phyloP scores from a whole-genome alignment of 1,284 basidiomycete genomes.

The Ustilago trichophora region DNA sequence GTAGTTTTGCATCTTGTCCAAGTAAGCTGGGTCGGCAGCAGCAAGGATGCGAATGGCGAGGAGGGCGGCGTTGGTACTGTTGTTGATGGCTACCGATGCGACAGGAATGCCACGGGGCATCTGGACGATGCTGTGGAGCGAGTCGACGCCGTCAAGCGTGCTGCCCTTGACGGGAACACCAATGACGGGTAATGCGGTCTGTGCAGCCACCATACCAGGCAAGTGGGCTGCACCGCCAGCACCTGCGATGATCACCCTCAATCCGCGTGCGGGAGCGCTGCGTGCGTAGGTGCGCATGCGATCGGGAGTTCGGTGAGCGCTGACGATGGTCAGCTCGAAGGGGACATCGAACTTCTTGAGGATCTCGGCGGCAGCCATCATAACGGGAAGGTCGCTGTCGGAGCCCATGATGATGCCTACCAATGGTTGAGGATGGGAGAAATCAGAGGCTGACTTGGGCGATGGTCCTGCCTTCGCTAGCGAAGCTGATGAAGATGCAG shows the following conservation, averaged over 20 bases:
- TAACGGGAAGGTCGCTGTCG: constrained; percentile 93
- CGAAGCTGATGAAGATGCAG: constrained; percentile 5
- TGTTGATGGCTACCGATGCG: constrained; percentile 96
- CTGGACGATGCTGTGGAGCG: constrained; percentile 95
- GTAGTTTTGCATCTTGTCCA: constrained; percentile 79
- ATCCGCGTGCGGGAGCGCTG: constrained; percentile 78
- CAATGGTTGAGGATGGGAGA: constrained; percentile 75
- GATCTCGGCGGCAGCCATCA: constrained; percentile 87
- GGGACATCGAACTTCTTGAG: constrained; percentile 84
- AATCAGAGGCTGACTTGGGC: constrained; percentile 66
- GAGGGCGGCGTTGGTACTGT: constrained; percentile 90
- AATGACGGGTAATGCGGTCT: constrained; percentile 91
- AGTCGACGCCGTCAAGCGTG: constrained; percentile 92
- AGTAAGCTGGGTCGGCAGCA: constrained; percentile 75
- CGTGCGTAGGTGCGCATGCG: constrained; percentile 85
- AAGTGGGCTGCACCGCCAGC: constrained; percentile 97
- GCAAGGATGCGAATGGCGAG: constrained; percentile 87
- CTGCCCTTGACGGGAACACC: constrained; percentile 97
- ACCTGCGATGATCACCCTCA: constrained; percentile 86
- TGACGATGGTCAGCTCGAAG: constrained; percentile 94
- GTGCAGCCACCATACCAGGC: constrained; percentile 96
- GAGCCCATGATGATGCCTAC: constrained; percentile 98
- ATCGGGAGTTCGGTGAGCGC: constrained; percentile 92
- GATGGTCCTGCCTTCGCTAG: constrained; percentile 60
- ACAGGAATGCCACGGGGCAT: constrained; percentile 98